These are phyloP conservation scores for Fusarium lateritium DNA, from an alignment of 2,329 filamentous ascomycete species.

Conservation along the genomic window DNA sequence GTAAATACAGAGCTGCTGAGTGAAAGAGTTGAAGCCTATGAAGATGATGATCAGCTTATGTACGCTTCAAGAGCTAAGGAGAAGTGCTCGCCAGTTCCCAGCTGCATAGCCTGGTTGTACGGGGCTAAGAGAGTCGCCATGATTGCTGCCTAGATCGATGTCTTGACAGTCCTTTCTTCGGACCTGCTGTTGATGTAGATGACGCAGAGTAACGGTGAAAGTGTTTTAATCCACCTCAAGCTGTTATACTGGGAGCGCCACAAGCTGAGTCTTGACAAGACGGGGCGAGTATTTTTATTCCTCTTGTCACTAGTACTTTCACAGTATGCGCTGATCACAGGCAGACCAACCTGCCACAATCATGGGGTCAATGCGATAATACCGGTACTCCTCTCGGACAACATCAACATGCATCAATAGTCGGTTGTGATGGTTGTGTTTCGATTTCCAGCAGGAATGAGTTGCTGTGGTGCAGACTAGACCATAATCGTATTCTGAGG, in stretches of 20 bases:
- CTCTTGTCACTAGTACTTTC: no score
- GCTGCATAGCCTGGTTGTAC: constrained; percentile 23
- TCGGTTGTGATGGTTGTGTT: no score
- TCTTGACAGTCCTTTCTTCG: no score
- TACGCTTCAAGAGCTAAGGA: not conserved
- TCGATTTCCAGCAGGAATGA: no score
- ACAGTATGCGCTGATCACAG: no score
- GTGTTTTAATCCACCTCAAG: no score
- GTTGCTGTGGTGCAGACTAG: not conserved
- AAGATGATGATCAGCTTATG: not conserved
- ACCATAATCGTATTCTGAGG: not conserved
- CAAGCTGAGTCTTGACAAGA: not conserved
- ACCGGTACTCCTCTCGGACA: no score
- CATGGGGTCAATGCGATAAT: no score
- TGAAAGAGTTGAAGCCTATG: constrained; percentile 29
- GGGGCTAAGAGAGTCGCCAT: constrained; percentile 21
- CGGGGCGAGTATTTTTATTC: not conserved
- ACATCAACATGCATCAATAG: not conserved
- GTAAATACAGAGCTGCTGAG: constrained; percentile 22
- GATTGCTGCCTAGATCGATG: no score
- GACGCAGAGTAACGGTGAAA: no score
- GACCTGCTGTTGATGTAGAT: no score
- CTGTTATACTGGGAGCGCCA: not conserved
- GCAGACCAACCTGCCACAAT: no score
- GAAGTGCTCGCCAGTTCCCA: constrained; percentile 10